Evolutionary conservation across 78 protist genomes (phyloP), one percentile per base, ranked within the genome.

Genomic region (Emiliania huxleyi): DNA sequence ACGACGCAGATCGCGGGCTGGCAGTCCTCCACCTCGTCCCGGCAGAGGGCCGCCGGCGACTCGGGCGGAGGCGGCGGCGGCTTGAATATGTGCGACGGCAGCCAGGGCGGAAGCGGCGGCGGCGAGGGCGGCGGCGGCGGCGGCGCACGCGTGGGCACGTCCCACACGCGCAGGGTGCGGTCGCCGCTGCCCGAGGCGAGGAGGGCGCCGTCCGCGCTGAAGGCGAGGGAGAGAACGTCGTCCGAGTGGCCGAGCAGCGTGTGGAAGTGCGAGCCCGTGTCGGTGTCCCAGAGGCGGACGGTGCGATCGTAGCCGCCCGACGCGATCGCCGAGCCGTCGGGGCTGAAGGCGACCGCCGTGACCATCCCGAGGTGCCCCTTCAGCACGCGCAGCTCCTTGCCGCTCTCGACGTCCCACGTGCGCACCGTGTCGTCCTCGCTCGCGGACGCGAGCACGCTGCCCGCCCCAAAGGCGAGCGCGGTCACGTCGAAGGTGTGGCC

Each of bases 121-220:
- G 62, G 62, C 29, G 8, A 19, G 62, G 62, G 62, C 15, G 8
- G 8, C 15, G 62, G 15, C 15, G 62, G 62, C 62, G 62, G 62
- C 62, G 62, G 29, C n/a, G n/a, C n/a, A n/a, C n/a, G n/a, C n/a
- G n/a, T n/a, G n/a, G n/a, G n/a, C n/a, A 88, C 4, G 87, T 94
- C 79, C 96, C 96, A 94, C n/a, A 91, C 25, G n/a, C 33, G 44
- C 35, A 94, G 43, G 23, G 33, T 6, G 35, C n/a, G n/a, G 73
- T 62, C 73, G 22, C 19, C 37, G 73, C 73, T 62, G 8, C 33
- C 73, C 73, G 73, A 62, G 33, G 19, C 19, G 73, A 62, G 73
- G 29, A 62, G 33, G 33, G 2, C 5, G 33, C 73, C 73, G 12
- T 62, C 73, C 22, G 22, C 37, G 33, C 33, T 62, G 73, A 62